Conservation (phyloP, 495 filamentous ascomycete genomes). For the Lasiosphaeris hirsuta region DNA sequence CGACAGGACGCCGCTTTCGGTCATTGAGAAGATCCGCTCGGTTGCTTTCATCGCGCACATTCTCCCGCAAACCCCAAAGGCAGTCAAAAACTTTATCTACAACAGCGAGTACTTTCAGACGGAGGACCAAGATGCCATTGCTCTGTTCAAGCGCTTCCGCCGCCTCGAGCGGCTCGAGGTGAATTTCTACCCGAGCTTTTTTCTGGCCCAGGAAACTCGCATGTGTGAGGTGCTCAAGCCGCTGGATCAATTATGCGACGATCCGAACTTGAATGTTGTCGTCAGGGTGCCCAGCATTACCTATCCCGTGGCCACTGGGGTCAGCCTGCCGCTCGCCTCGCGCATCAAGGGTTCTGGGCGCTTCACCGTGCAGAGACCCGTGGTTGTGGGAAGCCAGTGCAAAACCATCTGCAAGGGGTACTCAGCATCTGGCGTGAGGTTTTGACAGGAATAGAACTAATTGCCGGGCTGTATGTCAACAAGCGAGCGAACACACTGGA, state of each 20-base stretch:
- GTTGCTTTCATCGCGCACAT: conserved; percentile 15
- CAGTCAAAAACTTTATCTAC: conserved; percentile 7
- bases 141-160: conserved; percentile 6
- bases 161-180: conserved; percentile 10
- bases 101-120: conserved; percentile 11
- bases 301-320: background rate
- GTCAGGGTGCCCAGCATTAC: conserved; percentile 5
- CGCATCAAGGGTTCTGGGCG: background rate
- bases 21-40: conserved; percentile 2
- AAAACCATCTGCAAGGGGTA: background rate
- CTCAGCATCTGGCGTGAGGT: background rate
- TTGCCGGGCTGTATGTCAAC: too few species aligned
- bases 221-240: conserved; percentile 10
- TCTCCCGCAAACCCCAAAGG: background rate
- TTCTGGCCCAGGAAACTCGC: conserved; percentile 1
- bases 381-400: background rate
- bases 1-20: background rate
- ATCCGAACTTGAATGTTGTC: background rate
- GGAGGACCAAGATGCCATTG: conserved; percentile 1
- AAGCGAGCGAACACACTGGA: too few species aligned
- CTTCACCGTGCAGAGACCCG: background rate
- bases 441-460: too few species aligned
- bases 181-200: conserved; percentile 16
- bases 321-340: background rate
- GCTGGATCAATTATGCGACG: conserved; percentile 8